These are phyloP conservation scores for Leishmania guyanensis DNA, from an alignment of 208 protist species.

Conservation along the genomic window DNA sequence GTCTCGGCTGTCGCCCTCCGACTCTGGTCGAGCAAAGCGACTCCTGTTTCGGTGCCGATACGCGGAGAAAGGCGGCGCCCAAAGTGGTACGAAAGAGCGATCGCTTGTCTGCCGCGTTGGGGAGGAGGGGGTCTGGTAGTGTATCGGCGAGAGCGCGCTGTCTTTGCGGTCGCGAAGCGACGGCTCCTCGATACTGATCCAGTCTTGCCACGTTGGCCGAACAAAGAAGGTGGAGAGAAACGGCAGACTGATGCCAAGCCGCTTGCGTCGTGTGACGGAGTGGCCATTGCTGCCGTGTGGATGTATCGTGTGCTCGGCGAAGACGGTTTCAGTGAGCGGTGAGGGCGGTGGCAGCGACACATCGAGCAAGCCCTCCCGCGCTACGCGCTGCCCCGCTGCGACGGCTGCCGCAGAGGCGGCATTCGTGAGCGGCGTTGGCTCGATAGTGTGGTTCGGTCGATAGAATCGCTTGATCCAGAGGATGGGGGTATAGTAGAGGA, in stretches of 20 bases:
- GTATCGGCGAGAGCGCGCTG: conserved; percentile 34
- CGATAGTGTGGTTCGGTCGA: conserved; percentile 74
- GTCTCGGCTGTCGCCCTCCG: not conserved
- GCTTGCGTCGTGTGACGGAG: conserved; percentile 37
- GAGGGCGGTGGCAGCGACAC: conserved; percentile 5
- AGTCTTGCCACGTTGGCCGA: conserved; percentile 48
- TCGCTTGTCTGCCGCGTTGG: conserved; percentile 30
- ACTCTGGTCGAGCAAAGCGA: no score
- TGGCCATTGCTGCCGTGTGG: conserved; percentile 18
- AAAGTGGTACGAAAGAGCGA: conserved; percentile 38
- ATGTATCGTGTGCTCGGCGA: conserved; percentile 24
- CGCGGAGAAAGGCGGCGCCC: not conserved
- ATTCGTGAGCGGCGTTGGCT: conserved; percentile 21
- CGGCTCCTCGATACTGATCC: conserved; percentile 73
- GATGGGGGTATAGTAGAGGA: conserved; percentile 38
- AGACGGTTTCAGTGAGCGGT: conserved; percentile 3
- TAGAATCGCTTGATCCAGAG: conserved; percentile 83
- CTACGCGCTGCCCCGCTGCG: not conserved
- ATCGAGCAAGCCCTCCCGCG: not conserved
- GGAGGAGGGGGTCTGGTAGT: conserved; percentile 7
- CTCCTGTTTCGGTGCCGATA: conserved; percentile 1
- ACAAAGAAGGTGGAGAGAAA: conserved; percentile 61
- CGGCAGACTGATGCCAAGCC: conserved; percentile 57
- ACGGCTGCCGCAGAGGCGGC: not conserved
- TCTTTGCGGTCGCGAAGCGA: conserved; percentile 46